Conservation (phyloP, 2,329 filamentous ascomycete genomes). For the Aspergillus vadensis region DNA sequence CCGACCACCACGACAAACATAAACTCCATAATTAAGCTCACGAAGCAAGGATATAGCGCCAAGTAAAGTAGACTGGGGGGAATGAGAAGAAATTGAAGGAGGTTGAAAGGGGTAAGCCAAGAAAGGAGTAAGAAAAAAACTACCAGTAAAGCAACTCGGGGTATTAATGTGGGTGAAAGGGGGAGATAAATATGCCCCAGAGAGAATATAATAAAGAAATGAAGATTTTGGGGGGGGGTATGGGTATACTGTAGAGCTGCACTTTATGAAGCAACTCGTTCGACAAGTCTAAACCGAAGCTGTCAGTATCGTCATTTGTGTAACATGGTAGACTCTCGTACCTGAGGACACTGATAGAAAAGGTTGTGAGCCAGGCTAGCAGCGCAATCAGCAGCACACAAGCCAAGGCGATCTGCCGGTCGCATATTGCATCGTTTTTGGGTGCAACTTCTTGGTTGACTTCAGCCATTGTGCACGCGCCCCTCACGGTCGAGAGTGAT, state of each 20-base stretch:
- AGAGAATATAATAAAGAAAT: not conserved
- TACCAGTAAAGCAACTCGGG: not conserved
- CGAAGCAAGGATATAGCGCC: not conserved
- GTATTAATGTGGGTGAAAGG: not conserved
- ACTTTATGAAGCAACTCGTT: constrained; percentile 31
- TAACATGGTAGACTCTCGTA: constrained; percentile 29
- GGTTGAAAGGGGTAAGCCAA: not conserved
- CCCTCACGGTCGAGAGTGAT: constrained; percentile 67
- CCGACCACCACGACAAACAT: not conserved
- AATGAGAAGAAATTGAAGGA: not conserved
- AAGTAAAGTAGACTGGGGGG: not conserved
- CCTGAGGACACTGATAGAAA: constrained; percentile 81
- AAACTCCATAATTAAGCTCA: not conserved
- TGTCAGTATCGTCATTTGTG: constrained; percentile 28
- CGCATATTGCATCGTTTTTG: constrained; percentile 56
- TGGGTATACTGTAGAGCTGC: not conserved
- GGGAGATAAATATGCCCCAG: not conserved
- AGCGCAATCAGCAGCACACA: constrained; percentile 78
- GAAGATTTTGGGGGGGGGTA: not conserved
- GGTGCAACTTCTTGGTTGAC: constrained; percentile 38
- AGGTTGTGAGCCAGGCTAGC: constrained; percentile 87
- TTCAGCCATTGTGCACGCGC: constrained; percentile 56
- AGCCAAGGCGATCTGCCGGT: constrained; percentile 69
- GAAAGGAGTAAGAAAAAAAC: not conserved
- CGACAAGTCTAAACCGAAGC: constrained; percentile 38